These are phyloP conservation scores for Colletotrichum melonis DNA, from an alignment of 2,329 filamentous ascomycete genomes.

Conservation along the genomic window DNA sequence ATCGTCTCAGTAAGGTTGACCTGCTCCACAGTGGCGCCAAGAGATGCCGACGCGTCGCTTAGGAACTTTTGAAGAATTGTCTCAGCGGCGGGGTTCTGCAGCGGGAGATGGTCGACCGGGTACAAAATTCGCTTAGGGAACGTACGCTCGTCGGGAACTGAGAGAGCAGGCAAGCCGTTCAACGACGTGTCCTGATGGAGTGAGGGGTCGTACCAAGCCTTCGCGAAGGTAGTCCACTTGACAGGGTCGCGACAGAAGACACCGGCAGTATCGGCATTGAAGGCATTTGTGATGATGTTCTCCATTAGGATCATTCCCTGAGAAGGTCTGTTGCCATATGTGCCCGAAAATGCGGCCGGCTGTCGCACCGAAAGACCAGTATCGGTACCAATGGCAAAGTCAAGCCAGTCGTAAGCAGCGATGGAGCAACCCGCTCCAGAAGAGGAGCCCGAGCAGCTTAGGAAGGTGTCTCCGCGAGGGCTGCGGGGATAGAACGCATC, in stretches of 20 bases:
- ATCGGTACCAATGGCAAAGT: constrained; percentile 39
- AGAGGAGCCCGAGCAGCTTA: constrained; percentile 41
- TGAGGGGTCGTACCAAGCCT: constrained; percentile 49
- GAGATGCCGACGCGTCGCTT: constrained; percentile 45
- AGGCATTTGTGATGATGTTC: constrained; percentile 40
- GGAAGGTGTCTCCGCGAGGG: constrained; percentile 60
- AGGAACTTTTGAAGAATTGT: constrained; percentile 50
- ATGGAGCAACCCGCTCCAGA: constrained; percentile 42
- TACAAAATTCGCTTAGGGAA: constrained; percentile 53
- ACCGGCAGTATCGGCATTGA: constrained; percentile 42
- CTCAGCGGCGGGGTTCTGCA: constrained; percentile 52
- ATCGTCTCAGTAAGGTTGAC: constrained; percentile 48
- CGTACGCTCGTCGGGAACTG: constrained; percentile 44
- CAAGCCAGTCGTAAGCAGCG: constrained; percentile 44
- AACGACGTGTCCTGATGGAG: constrained; percentile 47
- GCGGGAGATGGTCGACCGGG: constrained; percentile 52
- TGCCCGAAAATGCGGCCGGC: constrained; percentile 42
- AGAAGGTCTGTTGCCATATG: constrained; percentile 43
- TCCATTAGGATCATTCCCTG: constrained; percentile 41
- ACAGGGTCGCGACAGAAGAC: constrained; percentile 41
- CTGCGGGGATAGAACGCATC: constrained; percentile 55
- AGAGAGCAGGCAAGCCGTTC: constrained; percentile 49
- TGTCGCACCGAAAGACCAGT: constrained; percentile 42
- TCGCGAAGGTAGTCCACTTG: constrained; percentile 48
- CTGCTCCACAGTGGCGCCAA: constrained; percentile 50